These are phyloP conservation scores for Xylariaceae sp. DNA, from an alignment of 2,329 filamentous ascomycete species.

Conservation along the genomic window DNA sequence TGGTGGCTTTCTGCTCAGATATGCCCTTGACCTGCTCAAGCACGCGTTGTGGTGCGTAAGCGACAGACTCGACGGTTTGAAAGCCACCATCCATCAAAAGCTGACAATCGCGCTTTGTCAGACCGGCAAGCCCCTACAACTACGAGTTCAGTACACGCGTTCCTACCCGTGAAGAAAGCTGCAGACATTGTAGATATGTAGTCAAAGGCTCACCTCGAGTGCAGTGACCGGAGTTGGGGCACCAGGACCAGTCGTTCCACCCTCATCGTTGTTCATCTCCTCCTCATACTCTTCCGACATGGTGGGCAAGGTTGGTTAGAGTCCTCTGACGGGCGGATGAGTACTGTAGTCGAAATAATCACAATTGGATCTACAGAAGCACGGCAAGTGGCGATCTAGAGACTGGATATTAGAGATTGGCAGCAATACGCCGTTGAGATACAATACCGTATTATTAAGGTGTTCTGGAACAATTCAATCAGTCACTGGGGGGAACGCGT, in stretches of 20 bases:
- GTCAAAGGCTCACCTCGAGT: conserved; percentile 62
- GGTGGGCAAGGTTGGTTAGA: too few species aligned
- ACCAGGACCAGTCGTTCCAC: conserved; percentile 71
- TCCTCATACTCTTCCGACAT: conserved; percentile 60
- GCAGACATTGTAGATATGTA: conserved; percentile 1
- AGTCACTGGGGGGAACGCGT: too few species aligned
- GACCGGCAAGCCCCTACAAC: conserved; percentile 70
- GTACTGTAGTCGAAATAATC: too few species aligned
- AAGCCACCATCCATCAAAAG: conserved; percentile 86
- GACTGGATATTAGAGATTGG: too few species aligned
- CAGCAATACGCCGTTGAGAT: too few species aligned
- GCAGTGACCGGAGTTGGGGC: conserved; percentile 85
- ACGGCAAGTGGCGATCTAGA: too few species aligned
- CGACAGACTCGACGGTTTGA: conserved; percentile 92
- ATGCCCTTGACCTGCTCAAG: conserved; percentile 97
- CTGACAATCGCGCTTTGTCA: conserved; percentile 95
- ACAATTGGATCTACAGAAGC: too few species aligned
- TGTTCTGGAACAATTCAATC: too few species aligned
- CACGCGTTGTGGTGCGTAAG: conserved; percentile 78
- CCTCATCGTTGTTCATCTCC: conserved; percentile 61
- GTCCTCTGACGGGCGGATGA: too few species aligned
- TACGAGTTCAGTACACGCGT: not conserved
- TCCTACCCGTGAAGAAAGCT: too few species aligned
- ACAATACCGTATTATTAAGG: too few species aligned
- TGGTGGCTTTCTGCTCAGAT: conserved; percentile 91